Evolutionary conservation across 2,329 filamentous ascomycete species (phyloP).

Genomic region (Seiridium unicorne): DNA sequence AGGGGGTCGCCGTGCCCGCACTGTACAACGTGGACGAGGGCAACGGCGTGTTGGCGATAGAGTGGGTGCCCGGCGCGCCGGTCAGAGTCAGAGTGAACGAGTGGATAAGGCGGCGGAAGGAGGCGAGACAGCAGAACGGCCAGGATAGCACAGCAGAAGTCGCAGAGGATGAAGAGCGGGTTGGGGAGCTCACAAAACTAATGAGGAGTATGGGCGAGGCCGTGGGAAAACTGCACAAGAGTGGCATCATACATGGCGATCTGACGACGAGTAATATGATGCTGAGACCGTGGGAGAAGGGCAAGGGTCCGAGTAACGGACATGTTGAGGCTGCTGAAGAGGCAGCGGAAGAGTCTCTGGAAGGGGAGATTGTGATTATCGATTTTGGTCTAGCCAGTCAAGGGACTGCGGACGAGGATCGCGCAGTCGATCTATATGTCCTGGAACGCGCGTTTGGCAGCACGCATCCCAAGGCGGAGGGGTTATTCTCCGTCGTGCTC

Average conservation of each 20-base stretch:
- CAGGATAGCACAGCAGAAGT: slow-evolving; percentile 11
- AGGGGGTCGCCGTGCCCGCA: slow-evolving; percentile 79
- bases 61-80: slow-evolving; percentile 77
- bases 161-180: slow-evolving; percentile 35
- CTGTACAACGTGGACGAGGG: slow-evolving; percentile 68
- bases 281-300: slow-evolving; percentile 49
- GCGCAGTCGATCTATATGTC: slow-evolving; percentile 94
- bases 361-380: slow-evolving; percentile 83
- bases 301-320: slow-evolving; percentile 13
- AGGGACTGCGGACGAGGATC: slow-evolving; percentile 81
- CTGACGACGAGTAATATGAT: slow-evolving; percentile 98
- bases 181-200: slow-evolving; percentile 55
- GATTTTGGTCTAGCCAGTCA: slow-evolving; percentile 90
- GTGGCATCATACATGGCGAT: slow-evolving; percentile 92
- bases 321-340: slow-evolving; percentile 15
- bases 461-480: slow-evolving; percentile 85
- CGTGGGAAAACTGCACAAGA: slow-evolving; percentile 74
- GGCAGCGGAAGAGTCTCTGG: slow-evolving; percentile 32
- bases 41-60: slow-evolving; percentile 75
- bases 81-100: slow-evolving; percentile 69
- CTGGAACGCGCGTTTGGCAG: slow-evolving; percentile 92
- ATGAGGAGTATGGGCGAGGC: slow-evolving; percentile 70
- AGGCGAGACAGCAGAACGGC: neutral
- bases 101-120: slow-evolving; percentile 54
- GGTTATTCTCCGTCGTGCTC: slow-evolving; percentile 71